These are phyloP conservation scores for Venturia pyrina DNA, from an alignment of 2,329 filamentous ascomycete genomes.

Conservation along the genomic window DNA sequence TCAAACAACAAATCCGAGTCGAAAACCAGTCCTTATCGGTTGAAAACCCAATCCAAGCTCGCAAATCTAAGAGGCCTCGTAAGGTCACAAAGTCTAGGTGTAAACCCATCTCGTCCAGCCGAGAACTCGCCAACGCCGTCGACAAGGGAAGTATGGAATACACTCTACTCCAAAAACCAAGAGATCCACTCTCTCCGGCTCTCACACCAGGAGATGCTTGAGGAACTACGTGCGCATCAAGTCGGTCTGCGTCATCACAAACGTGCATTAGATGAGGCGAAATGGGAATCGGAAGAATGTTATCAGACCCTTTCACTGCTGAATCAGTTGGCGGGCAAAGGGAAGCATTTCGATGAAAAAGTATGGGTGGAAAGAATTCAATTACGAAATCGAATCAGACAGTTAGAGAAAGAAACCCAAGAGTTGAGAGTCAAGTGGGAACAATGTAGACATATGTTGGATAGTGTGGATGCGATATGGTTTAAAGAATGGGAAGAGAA, in stretches of 20 bases:
- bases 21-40: neutral
- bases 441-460: neutral
- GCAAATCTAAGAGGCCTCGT: neutral
- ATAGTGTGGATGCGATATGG: neutral
- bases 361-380: neutral
- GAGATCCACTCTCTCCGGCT: neutral
- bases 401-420: neutral
- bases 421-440: neutral
- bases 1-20: too few relatives aligned
- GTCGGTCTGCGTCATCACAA: neutral
- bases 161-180: neutral
- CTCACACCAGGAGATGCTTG: neutral
- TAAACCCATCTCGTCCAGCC: neutral
- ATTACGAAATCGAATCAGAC: neutral
- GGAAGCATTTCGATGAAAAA: neutral
- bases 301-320: neutral
- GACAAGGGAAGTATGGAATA: neutral
- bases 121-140: neutral
- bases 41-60: neutral
- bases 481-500: neutral
- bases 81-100: neutral
- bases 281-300: conserved; percentile 1
- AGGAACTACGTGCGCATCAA: neutral
- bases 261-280: neutral
- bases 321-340: neutral